phyloP scores from a whole-genome alignment of 495 filamentous ascomycete genomes.

The Sordaria brevicollis region DNA sequence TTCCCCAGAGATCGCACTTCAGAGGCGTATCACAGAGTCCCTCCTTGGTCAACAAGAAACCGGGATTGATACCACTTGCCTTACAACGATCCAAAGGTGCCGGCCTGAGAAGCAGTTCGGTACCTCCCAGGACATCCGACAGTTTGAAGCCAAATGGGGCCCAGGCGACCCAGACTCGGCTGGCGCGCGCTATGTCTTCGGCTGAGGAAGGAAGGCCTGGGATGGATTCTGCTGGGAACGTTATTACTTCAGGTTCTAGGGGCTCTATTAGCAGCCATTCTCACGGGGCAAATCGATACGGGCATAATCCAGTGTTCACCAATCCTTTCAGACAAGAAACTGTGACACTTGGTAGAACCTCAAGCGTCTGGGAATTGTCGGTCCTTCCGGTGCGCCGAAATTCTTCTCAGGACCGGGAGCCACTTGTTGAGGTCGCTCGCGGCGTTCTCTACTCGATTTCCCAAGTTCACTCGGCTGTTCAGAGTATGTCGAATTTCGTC shows the following conservation, averaged over 20 bases:
- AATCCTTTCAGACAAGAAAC: conserved; percentile 52
- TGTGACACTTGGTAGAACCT: conserved; percentile 32
- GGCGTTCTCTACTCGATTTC: conserved; percentile 80
- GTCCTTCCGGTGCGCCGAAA: conserved; percentile 73
- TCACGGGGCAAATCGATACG: background rate
- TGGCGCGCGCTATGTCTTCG: background rate
- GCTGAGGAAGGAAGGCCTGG: background rate
- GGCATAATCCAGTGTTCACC: conserved; percentile 29
- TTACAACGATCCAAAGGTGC: conserved; percentile 51
- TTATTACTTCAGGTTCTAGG: background rate
- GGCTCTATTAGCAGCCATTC: background rate
- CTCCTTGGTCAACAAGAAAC: conserved; percentile 41
- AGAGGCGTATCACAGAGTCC: conserved; percentile 62
- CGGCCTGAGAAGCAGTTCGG: conserved; percentile 72
- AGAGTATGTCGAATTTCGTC: conserved; percentile 51
- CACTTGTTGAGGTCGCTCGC: conserved; percentile 64
- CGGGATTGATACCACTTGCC: conserved; percentile 54
- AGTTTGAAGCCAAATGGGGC: conserved; percentile 9
- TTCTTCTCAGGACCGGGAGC: conserved; percentile 39
- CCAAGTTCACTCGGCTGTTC: conserved; percentile 62
- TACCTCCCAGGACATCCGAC: conserved; percentile 56
- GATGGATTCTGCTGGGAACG: background rate
- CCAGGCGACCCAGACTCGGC: background rate
- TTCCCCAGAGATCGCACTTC: conserved; percentile 63
- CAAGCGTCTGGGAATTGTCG: conserved; percentile 61